Evolutionary conservation across 1,284 basidiomycete species (phyloP), one percentile per base, ranked within the genome.

Genomic region (Sporisorium sorghi): DNA sequence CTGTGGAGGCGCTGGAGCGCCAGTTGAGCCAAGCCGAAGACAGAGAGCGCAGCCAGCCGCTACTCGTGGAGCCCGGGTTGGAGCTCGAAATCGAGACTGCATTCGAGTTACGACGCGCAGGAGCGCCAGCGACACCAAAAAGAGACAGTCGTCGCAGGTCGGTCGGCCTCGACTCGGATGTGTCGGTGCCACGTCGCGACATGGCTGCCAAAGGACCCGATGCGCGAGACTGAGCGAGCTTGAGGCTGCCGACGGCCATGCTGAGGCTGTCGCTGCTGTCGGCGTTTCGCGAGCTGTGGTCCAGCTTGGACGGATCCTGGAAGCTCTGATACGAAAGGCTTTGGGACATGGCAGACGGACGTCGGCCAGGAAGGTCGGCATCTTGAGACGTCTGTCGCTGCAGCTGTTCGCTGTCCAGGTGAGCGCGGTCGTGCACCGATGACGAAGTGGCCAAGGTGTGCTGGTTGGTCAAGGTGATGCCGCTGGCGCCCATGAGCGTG

Each of bases 1-100:
- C 61, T 14, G 71, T 58, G 6, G 71, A 73, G 5, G 71, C 60
- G n/a, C 58, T 59, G 7, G 57, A 60, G 35, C 76, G 67, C 65
- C 70, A 63, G 12, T 74, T 72, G 49, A 64, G 62, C 76, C 76
- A 78, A 7, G 70, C 76, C 10, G 73, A 73, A 11, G 73, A 75
- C 21, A 78, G 49, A 4, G 76, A 78, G 12, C 70, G 64, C 28
- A 78, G 61, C 76, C 76, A 78, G 8, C 69, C 70, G n/a, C 73
- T 69, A 30, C 50, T 67, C 15, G 52, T 62, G 9, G 66, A 64
- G 21, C 70, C 58, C 14, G 66, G 70, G 24, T 53, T 62, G 46
- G 62, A 66, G 40, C 77, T 67, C 24, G 65, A 68, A 33, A 68
- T 57, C 9, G 63, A 64, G 21, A 64, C 30, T 3, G 71, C 65